Conservation (phyloP, 1,139 yeast genomes). For the Protomyces inouyei region DNA sequence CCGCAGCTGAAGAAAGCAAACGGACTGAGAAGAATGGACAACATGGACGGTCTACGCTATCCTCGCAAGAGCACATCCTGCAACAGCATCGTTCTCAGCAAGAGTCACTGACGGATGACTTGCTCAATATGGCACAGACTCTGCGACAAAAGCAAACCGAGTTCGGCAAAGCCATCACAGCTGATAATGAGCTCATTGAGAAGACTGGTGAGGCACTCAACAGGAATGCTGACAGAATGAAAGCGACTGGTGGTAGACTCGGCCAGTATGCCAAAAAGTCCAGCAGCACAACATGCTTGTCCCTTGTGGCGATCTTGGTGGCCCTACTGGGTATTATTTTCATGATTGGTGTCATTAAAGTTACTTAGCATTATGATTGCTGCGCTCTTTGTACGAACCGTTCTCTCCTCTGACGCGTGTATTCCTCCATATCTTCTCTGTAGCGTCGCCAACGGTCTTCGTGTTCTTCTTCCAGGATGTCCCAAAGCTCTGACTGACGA, state of each 20-base stretch:
- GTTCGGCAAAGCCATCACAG: slow-evolving; percentile 21
- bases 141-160: slow-evolving; percentile 10
- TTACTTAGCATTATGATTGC: background rate
- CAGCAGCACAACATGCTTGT: slow-evolving; percentile 14
- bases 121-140: slow-evolving; percentile 24
- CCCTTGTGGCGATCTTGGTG: slow-evolving; percentile 16
- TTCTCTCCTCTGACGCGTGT: background rate
- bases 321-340: slow-evolving; percentile 9
- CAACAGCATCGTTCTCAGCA: slow-evolving; percentile 24
- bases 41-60: background rate
- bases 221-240: slow-evolving; percentile 13
- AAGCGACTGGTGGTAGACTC: slow-evolving; percentile 17
- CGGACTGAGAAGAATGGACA: background rate
- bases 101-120: slow-evolving; percentile 15
- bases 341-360: slow-evolving; percentile 12
- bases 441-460: background rate
- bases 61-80: slow-evolving; percentile 19
- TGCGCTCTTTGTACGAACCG: background rate
- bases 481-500: slow-evolving; percentile 11
- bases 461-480: slow-evolving; percentile 2
- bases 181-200: slow-evolving; percentile 24
- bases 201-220: slow-evolving; percentile 20
- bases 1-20: background rate
- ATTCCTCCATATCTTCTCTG: background rate
- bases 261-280: slow-evolving; percentile 17